Evolutionary conservation across 2,329 filamentous ascomycete species (phyloP).

Genomic region (Anisogramma anomala): DNA sequence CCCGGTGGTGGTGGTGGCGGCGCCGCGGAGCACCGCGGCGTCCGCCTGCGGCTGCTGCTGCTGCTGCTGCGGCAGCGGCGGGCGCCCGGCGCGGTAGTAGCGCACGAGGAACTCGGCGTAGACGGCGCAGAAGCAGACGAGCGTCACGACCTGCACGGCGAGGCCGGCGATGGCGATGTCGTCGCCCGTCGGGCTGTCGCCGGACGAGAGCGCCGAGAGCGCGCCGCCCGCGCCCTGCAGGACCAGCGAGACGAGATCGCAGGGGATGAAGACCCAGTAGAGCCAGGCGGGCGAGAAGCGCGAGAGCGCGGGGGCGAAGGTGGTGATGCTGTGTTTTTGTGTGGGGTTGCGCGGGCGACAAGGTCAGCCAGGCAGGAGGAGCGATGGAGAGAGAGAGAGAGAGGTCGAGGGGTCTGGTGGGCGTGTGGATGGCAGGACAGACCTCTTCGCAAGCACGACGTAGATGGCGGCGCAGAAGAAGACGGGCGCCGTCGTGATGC

Average conservation of each 20-base stretch:
- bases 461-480: slow-evolving; percentile 55
- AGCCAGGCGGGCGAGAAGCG: slow-evolving; percentile 30
- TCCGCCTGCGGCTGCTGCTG: too few species aligned
- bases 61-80: neutral
- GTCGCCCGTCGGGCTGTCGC: slow-evolving; percentile 35
- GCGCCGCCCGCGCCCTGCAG: slow-evolving; percentile 46
- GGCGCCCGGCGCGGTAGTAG: slow-evolving; percentile 20
- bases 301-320: slow-evolving; percentile 27
- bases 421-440: too few species aligned
- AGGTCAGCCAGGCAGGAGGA: neutral
- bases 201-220: slow-evolving; percentile 32
- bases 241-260: slow-evolving; percentile 42
- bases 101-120: slow-evolving; percentile 37
- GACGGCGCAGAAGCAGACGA: slow-evolving; percentile 38
- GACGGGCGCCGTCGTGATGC: slow-evolving; percentile 44
- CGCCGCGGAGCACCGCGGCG: too few species aligned
- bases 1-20: too few species aligned
- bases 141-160: slow-evolving; percentile 44
- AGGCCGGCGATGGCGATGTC: slow-evolving; percentile 43
- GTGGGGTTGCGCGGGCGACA: neutral
- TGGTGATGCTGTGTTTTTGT: slow-evolving; percentile 24
- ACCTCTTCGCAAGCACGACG: slow-evolving; percentile 42
- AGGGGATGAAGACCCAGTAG: slow-evolving; percentile 38
- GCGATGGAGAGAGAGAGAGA: too few species aligned
- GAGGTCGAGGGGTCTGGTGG: too few species aligned